These are phyloP conservation scores for Trichoderma simmonsii DNA, from an alignment of 2,329 filamentous ascomycete genomes.

Conservation along the genomic window DNA sequence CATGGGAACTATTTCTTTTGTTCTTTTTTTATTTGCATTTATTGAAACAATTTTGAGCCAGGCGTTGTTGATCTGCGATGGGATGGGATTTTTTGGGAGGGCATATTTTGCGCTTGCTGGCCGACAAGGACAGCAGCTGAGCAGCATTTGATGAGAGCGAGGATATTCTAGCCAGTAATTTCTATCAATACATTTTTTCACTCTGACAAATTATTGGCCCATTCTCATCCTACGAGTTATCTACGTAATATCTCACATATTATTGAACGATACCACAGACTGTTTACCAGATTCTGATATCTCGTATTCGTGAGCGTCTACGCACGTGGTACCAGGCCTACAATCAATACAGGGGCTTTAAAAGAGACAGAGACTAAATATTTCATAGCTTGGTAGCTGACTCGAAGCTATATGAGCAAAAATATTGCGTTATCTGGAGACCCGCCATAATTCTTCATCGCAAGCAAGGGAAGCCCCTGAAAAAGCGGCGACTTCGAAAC, in stretches of 20 bases:
- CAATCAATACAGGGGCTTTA: not conserved
- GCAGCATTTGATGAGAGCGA: slow-evolving; percentile 5
- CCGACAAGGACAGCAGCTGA: not conserved
- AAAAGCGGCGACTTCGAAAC: not conserved
- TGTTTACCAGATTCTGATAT: not conserved
- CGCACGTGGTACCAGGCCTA: not conserved
- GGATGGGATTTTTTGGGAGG: not conserved
- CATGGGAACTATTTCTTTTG: not conserved
- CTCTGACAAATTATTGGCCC: not conserved
- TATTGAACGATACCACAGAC: too few relatives aligned
- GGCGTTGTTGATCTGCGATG: not conserved
- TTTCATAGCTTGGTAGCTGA: not conserved
- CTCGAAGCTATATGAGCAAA: not conserved
- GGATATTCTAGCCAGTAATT: not conserved
- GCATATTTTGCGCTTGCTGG: not conserved
- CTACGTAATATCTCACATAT: too few relatives aligned
- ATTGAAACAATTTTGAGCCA: not conserved
- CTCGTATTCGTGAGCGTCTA: not conserved
- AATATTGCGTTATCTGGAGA: not conserved
- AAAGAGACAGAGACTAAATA: not conserved
- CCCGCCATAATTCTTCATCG: not conserved
- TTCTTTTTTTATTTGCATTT: not conserved
- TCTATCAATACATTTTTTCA: not conserved
- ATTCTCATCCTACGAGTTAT: too few relatives aligned
- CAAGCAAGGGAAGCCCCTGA: not conserved